A percentile compares a stretch with the other conserved stretches of the same genome.
phyloP scores from a whole-genome alignment of 2,329 filamentous ascomycete genomes.

The Colletotrichum phormii region DNA sequence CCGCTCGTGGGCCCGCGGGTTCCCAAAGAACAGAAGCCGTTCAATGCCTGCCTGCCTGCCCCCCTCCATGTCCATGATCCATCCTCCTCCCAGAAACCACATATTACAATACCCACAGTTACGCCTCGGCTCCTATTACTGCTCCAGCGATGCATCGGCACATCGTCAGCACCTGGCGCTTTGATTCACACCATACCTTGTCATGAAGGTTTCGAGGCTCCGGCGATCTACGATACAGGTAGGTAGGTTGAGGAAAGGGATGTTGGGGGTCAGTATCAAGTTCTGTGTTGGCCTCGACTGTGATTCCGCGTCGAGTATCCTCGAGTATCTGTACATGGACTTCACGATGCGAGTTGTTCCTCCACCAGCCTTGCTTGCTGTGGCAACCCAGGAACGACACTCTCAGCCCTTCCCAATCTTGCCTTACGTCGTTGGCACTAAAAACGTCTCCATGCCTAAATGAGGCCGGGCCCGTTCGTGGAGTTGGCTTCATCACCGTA shows the following conservation, averaged over 20 bases:
- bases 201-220: neutral
- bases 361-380: conserved; percentile 42
- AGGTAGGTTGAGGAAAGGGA: neutral
- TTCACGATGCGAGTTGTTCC: conserved; percentile 29
- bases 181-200: neutral
- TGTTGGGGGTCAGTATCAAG: neutral
- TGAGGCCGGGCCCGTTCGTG: conserved; percentile 57
- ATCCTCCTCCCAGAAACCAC: neutral
- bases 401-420: conserved; percentile 22
- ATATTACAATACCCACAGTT: conserved; percentile 3
- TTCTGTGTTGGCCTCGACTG: neutral
- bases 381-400: conserved; percentile 40
- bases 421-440: conserved; percentile 1
- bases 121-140: conserved; percentile 6
- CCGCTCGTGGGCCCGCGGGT: conserved; percentile 10
- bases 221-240: neutral
- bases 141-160: neutral
- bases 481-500: conserved; percentile 54
- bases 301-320: neutral
- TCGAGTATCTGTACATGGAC: neutral
- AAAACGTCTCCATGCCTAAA: conserved; percentile 51
- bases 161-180: neutral
- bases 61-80: neutral
- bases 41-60: neutral
- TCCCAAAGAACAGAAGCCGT: conserved; percentile 13